phyloP scores from a whole-genome alignment of 768 basidiomycete species.

The Cyathus striatus region DNA sequence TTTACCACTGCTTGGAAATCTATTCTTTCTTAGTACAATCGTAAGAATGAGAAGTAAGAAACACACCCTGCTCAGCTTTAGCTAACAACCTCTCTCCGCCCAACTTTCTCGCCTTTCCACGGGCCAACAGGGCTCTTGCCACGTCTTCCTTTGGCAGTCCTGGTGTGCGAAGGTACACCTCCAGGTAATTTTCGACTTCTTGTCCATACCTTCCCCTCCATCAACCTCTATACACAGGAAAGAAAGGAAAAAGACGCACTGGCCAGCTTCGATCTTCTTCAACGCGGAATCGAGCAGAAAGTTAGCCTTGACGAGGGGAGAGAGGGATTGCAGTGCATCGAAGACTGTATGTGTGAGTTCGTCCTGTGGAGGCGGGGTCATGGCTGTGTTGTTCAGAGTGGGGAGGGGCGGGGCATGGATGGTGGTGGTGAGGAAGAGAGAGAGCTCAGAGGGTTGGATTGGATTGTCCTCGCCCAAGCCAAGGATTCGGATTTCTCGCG shows the following conservation, averaged over 20 bases:
- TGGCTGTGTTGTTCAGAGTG: too few species aligned
- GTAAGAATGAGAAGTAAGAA: not conserved
- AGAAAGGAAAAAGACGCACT: conserved; percentile 25
- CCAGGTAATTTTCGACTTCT: conserved; percentile 61
- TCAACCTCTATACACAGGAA: conserved; percentile 1
- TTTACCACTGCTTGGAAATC: conserved; percentile 58
- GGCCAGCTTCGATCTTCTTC: conserved; percentile 42
- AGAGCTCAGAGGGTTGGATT: too few species aligned
- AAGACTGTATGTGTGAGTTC: conserved; percentile 48
- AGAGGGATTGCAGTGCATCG: conserved; percentile 41
- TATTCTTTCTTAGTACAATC: too few species aligned
- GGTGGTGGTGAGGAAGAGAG: too few species aligned
- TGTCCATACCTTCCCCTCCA: conserved; percentile 45
- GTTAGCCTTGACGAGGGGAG: conserved; percentile 38
- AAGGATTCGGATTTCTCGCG: too few species aligned
- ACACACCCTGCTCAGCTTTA: conserved; percentile 56
- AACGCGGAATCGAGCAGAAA: conserved; percentile 47
- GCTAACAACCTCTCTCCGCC: conserved; percentile 50
- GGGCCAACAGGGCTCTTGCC: conserved; percentile 49
- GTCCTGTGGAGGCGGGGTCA: too few species aligned
- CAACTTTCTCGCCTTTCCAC: conserved; percentile 53
- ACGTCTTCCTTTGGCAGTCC: conserved; percentile 46
- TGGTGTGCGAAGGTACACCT: conserved; percentile 61
- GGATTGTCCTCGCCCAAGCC: too few species aligned
- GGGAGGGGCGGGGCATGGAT: too few species aligned